These are phyloP conservation scores for Scheffersomyces ergatensis DNA, from an alignment of 805 yeast genomes.

Conservation along the genomic window DNA sequence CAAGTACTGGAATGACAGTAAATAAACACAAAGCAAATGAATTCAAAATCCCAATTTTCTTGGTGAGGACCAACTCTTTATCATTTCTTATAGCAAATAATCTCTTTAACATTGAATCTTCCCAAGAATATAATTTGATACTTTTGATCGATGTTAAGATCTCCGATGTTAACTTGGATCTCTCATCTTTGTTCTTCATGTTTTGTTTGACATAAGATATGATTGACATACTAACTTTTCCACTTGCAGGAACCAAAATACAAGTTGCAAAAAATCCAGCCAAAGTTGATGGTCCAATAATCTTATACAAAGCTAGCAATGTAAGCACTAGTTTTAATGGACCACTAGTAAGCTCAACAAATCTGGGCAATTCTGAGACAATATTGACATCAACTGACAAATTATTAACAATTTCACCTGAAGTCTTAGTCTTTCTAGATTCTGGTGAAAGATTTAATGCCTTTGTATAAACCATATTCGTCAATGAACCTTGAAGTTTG, in stretches of 20 bases:
- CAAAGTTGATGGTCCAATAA: conserved; percentile 31
- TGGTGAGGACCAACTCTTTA: conserved; percentile 24
- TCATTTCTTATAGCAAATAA: conserved; percentile 29
- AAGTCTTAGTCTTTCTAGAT: conserved; percentile 22
- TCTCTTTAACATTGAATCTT: conserved; percentile 32
- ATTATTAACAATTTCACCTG: conserved; percentile 31
- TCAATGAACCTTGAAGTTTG: conserved; percentile 14
- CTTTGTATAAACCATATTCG: conserved; percentile 21
- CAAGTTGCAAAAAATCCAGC: conserved; percentile 29
- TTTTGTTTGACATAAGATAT: conserved; percentile 41
- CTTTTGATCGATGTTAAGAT: conserved; percentile 35
- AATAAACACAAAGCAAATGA: conserved; percentile 30
- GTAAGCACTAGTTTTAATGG: conserved; percentile 22
- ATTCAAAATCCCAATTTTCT: conserved; percentile 27
- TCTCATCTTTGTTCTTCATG: conserved; percentile 31
- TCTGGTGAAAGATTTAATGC: conserved; percentile 27
- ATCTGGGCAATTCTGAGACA: conserved; percentile 44
- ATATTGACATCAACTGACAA: conserved; percentile 25
- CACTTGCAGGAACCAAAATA: conserved; percentile 27
- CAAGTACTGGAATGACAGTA: conserved; percentile 31
- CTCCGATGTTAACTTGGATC: conserved; percentile 34
- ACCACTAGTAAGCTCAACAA: conserved; percentile 15
- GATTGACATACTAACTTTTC: conserved; percentile 39
- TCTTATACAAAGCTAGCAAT: conserved; percentile 27
- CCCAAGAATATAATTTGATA: conserved; percentile 41